Evolutionary conservation across 805 yeast species (phyloP), one percentile per base, ranked within the genome.

Genomic region (Candida qinlingensis): DNA sequence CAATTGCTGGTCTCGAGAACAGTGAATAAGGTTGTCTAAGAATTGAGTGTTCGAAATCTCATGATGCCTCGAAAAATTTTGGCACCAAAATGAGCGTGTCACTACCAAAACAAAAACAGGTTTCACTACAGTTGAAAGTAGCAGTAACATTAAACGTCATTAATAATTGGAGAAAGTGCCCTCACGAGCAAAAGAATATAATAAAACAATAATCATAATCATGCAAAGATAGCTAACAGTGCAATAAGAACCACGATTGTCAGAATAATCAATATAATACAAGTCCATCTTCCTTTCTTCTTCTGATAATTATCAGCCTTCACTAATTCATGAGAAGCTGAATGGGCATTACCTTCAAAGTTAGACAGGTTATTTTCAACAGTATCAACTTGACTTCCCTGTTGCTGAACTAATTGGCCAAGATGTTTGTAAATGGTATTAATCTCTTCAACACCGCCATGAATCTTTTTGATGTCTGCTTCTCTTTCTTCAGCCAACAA

Each of bases 351-450:
- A 26, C 71, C 75, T 6, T 83, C 79, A 51, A 85, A 70, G 41
- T 76, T 79, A 28, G 81, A 67, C 41, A 91, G 72, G 65, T 89
- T 89, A 52, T 84, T 88, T 61, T 89, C 97, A 13, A 91, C 80
- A 0, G 90, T 80, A 60, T 89, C 96, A 13, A 91, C 75, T 55
- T 87, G 90, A 31, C 78, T 82, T 6, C 96, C 96, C 63, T 91
- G 97, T 64, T 88, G 91, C 45, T 76, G 72, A 2, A 91, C 94
- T 57, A 91, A 69, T 37, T 80, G 76, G 12, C 90, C 89, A 48
- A 91, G 66, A 58, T 90, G 96, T 55, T 81, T 81, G 64, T 89
- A 90, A 4, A 91, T 90, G 8, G 89, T 75, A 64, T 91, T 90
- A 39, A 91, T 87, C 55, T 91, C 97, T 46, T 75, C 77, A 9